Evolutionary conservation across 2,329 filamentous ascomycete genomes (phyloP).

Genomic region (Rhinocladiella mackenziei): DNA sequence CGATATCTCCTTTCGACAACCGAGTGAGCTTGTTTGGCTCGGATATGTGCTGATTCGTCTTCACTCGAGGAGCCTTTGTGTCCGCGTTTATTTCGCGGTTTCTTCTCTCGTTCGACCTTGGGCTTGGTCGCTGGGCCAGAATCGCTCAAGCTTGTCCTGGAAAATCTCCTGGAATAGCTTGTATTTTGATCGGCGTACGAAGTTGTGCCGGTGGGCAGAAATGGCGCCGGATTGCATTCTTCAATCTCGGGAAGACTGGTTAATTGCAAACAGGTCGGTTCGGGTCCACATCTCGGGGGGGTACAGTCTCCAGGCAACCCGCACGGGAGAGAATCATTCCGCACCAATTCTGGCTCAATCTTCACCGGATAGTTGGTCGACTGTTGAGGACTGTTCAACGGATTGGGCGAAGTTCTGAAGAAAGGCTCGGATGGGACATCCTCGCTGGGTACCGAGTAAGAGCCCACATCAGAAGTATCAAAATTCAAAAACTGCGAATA

Average conservation of each 20-base stretch:
- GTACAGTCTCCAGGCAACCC: not conserved
- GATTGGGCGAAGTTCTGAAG: constrained; percentile 8
- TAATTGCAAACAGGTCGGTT: constrained; percentile 15
- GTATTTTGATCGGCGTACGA: not conserved
- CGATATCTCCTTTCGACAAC: constrained; percentile 28
- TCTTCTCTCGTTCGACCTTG: constrained; percentile 10
- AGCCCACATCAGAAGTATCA: constrained; percentile 16
- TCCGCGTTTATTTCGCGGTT: constrained; percentile 16
- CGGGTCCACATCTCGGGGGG: constrained; percentile 10
- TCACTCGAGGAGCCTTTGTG: constrained; percentile 16
- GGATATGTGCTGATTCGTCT: constrained; percentile 18
- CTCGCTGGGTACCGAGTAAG: constrained; percentile 14
- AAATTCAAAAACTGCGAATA: constrained; percentile 24
- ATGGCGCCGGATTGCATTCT: constrained; percentile 15
- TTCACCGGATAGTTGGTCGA: constrained; percentile 14
- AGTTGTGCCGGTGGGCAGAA: not conserved
- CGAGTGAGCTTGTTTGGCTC: constrained; percentile 28
- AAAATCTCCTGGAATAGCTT: too few relatives aligned
- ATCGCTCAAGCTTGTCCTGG: too few relatives aligned
- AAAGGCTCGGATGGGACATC: constrained; percentile 6
- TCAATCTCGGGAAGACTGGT: constrained; percentile 19
- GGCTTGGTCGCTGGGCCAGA: not conserved
- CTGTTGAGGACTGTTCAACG: constrained; percentile 8
- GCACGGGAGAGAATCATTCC: constrained; percentile 6
- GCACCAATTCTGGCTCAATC: constrained; percentile 11